These are phyloP conservation scores for Euclidium syriacum DNA, from an alignment of 345 rosid genomes.

Conservation along the genomic window DNA sequence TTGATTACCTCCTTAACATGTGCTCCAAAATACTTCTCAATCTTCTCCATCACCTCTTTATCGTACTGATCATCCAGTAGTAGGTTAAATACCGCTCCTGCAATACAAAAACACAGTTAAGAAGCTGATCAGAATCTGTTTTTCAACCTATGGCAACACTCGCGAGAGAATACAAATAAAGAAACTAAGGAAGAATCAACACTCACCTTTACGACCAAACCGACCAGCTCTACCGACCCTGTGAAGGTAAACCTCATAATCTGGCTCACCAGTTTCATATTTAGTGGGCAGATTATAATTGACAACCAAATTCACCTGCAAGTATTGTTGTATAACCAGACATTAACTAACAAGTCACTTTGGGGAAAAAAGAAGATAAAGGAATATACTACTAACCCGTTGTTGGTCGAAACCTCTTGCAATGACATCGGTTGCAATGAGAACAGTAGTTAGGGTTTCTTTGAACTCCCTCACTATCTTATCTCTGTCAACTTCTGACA, in stretches of 20 bases:
- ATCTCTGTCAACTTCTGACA: constrained; percentile 60
- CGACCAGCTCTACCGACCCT: constrained; percentile 98
- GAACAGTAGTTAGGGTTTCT: constrained; percentile 80
- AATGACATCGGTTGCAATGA: constrained; percentile 84
- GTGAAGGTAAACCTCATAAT: constrained; percentile 89
- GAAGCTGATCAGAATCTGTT: neutral
- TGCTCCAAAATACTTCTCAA: constrained; percentile 58
- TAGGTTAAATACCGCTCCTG: constrained; percentile 91
- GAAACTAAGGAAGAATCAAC: neutral
- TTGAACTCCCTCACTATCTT: constrained; percentile 82
- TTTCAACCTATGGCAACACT: neutral
- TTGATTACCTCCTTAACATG: constrained; percentile 48
- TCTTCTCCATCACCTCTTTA: constrained; percentile 54
- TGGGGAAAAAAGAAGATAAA: neutral
- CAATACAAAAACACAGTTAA: neutral
- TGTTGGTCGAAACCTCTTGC: constrained; percentile 96
- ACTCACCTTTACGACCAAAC: constrained; percentile 82
- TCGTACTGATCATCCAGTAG: constrained; percentile 41
- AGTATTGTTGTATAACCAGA: constrained; percentile 2
- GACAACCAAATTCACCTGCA: constrained; percentile 83
- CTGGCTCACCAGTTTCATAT: constrained; percentile 50
- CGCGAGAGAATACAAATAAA: neutral
- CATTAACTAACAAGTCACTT: neutral
- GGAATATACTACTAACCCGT: constrained; percentile 41
- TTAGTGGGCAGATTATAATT: constrained; percentile 81